phyloP scores from a whole-genome alignment of 495 filamentous ascomycete species.

The Neurospora hispaniola region DNA sequence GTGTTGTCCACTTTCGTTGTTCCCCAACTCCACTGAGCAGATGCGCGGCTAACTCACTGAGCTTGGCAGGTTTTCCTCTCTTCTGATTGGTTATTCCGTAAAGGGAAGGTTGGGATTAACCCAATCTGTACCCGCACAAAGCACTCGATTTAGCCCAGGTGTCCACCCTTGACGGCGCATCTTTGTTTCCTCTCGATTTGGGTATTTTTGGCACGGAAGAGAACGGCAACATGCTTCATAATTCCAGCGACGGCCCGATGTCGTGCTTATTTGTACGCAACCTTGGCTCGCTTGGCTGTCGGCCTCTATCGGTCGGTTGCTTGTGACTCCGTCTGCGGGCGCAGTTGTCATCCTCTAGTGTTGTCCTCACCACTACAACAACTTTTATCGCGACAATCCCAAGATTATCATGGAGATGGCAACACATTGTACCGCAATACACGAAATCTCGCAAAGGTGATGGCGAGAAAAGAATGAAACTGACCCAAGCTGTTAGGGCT shows the following conservation, averaged over 20 bases:
- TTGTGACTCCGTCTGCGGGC: neutral
- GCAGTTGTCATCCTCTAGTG: neutral
- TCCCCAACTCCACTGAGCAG: neutral
- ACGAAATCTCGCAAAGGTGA: neutral
- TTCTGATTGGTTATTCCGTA: neutral
- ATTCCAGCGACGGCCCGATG: neutral
- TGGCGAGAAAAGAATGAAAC: neutral
- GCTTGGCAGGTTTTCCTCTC: conserved; percentile 5
- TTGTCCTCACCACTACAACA: neutral
- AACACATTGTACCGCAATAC: neutral
- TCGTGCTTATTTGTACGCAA: neutral
- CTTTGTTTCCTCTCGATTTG: neutral
- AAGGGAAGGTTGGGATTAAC: neutral
- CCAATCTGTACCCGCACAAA: neutral
- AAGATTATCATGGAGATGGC: neutral
- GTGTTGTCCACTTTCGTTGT: neutral
- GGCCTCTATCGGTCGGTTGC: neutral
- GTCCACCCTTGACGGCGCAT: neutral
- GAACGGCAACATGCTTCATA: neutral
- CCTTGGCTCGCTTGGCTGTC: neutral
- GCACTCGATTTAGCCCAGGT: neutral
- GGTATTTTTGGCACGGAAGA: neutral
- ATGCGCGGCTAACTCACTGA: conserved; percentile 23
- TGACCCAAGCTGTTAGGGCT: neutral
- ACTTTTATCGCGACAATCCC: neutral